These are phyloP conservation scores for Gentiana macrophylla DNA, from an alignment of 257 asterid species.

Conservation along the genomic window DNA sequence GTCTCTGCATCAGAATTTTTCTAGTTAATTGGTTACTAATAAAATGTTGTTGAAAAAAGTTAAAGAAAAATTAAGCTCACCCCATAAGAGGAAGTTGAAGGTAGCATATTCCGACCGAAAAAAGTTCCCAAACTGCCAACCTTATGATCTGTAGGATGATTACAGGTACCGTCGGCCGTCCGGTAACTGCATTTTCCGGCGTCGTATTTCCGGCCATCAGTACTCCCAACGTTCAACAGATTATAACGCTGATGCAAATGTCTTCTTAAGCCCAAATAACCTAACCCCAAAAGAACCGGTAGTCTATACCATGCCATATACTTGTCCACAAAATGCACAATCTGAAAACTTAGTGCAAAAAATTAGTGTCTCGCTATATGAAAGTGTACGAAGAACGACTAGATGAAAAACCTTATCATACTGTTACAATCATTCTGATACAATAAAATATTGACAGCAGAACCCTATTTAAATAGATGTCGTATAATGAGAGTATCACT, in stretches of 20 bases:
- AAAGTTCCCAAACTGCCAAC: constrained; percentile 21
- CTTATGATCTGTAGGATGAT: constrained; percentile 21
- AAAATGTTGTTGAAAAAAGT: too few relatives aligned
- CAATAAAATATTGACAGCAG: too few relatives aligned
- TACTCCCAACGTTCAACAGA: constrained; percentile 17
- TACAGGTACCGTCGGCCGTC: constrained; percentile 26
- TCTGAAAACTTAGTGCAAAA: constrained; percentile 2
- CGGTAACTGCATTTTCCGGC: constrained; percentile 10
- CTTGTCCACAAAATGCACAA: constrained; percentile 19
- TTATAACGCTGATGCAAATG: constrained; percentile 25
- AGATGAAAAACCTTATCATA: background rate
- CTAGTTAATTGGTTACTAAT: too few relatives aligned
- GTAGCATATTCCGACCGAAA: constrained; percentile 26
- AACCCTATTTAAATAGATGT: too few relatives aligned
- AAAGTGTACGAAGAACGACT: background rate
- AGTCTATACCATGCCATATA: constrained; percentile 19
- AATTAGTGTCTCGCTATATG: too few relatives aligned
- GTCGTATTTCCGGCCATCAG: constrained; percentile 12
- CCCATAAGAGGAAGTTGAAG: constrained; percentile 15
- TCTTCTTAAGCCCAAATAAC: constrained; percentile 19
- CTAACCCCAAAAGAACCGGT: constrained; percentile 22
- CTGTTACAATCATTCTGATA: too few relatives aligned
- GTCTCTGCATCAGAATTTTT: too few relatives aligned
- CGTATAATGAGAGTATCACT: too few relatives aligned
- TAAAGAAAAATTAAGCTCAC: constrained; percentile 1